Percentiles rank a stretch among this genome's conserved stretches.
These are phyloP conservation scores for Singerocomus inundabilis DNA, from an alignment of 1,284 basidiomycete species.

Conservation along the genomic window DNA sequence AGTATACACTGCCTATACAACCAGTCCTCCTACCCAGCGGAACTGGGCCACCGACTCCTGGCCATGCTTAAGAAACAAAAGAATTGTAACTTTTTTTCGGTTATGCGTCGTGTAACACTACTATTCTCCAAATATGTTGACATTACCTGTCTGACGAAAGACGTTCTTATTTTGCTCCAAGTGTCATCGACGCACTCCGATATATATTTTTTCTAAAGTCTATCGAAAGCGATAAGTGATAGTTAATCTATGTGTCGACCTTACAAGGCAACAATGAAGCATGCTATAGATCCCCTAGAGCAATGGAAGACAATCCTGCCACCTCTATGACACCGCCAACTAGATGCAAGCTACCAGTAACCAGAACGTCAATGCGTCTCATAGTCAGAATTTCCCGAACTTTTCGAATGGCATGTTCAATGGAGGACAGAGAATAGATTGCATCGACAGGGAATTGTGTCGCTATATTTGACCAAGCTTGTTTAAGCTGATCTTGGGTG, in stretches of 20 bases:
- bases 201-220: constrained; percentile 11
- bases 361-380: constrained; percentile 62
- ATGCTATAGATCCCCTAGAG: constrained; percentile 39
- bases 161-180: not conserved
- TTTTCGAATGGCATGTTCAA: constrained; percentile 81
- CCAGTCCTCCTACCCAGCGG: constrained; percentile 56
- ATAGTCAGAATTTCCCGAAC: constrained; percentile 45
- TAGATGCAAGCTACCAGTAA: constrained; percentile 91
- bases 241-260: not conserved
- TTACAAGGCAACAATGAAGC: constrained; percentile 4
- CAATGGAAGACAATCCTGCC: constrained; percentile 68
- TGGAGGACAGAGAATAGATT: constrained; percentile 81
- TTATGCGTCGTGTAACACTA: not conserved
- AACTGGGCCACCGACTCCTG: not conserved
- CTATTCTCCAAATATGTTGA: not conserved
- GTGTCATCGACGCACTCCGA: not conserved
- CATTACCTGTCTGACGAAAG: not conserved
- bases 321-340: constrained; percentile 95
- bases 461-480: constrained; percentile 68
- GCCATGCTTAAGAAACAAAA: not conserved
- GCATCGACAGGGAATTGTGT: constrained; percentile 58
- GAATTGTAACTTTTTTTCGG: not conserved
- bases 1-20: constrained; percentile 70
- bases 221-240: constrained; percentile 33
- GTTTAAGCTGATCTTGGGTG: constrained; percentile 74